Percentiles rank a stretch among this genome's conserved stretches.
Conservation (phyloP, 2,329 filamentous ascomycete genomes). For the Microascus cirrosus region DNA sequence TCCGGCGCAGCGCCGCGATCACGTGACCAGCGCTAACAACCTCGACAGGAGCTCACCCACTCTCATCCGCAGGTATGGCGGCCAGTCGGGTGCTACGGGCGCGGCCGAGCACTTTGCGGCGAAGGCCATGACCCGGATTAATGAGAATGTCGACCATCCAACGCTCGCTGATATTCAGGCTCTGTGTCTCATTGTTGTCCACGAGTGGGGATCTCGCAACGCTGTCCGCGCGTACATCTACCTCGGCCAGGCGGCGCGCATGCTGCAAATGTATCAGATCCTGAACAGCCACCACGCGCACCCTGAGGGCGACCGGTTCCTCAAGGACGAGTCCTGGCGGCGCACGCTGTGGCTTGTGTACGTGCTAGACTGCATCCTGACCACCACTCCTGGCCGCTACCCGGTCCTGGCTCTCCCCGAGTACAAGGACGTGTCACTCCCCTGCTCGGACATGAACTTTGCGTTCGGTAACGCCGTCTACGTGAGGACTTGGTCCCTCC, state of each 20-base stretch:
- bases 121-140: constrained; percentile 46
- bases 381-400: constrained; percentile 49
- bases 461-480: constrained; percentile 49
- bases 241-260: constrained; percentile 50
- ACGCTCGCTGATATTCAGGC: constrained; percentile 51
- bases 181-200: constrained; percentile 48
- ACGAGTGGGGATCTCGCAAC: constrained; percentile 52
- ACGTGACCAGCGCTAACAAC: not conserved
- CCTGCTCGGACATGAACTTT: constrained; percentile 51
- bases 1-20: not conserved
- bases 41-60: constrained; percentile 37
- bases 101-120: constrained; percentile 48
- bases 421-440: constrained; percentile 42
- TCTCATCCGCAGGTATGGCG: constrained; percentile 47
- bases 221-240: constrained; percentile 53
- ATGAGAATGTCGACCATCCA: constrained; percentile 47
- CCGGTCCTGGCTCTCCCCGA: constrained; percentile 44
- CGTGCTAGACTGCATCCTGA: constrained; percentile 51
- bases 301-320: constrained; percentile 44
- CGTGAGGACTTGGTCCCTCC: constrained; percentile 41
- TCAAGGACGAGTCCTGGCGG: constrained; percentile 49
- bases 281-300: constrained; percentile 41
- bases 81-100: constrained; percentile 33
- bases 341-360: constrained; percentile 53
- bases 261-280: constrained; percentile 54